Conservation (phyloP, 1,284 basidiomycete genomes). For the Macrocybe sp. region DNA sequence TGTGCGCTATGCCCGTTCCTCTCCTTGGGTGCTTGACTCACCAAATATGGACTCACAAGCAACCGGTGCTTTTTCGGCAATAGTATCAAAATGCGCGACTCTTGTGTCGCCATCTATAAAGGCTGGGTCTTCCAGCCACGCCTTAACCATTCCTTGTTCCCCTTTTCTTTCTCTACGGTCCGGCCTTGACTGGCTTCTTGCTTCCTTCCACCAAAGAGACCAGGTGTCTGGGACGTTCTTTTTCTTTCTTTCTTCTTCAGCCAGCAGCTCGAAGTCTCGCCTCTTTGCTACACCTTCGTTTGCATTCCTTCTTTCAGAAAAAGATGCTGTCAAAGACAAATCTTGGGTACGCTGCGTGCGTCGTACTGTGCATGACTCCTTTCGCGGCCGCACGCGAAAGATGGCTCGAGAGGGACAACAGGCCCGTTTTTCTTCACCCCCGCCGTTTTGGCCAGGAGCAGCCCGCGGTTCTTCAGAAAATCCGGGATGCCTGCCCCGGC, state of each 20-base stretch:
- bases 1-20: too few relatives aligned
- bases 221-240: too few relatives aligned
- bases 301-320: too few relatives aligned
- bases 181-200: too few relatives aligned
- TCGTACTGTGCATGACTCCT: slow-evolving; percentile 33
- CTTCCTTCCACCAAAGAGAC: too few relatives aligned
- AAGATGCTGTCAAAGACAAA: slow-evolving; percentile 42
- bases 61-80: slow-evolving; percentile 9
- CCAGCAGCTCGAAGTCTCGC: too few relatives aligned
- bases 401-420: slow-evolving; percentile 45
- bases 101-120: too few relatives aligned
- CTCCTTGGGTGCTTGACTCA: too few relatives aligned
- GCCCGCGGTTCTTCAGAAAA: slow-evolving; percentile 41
- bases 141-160: slow-evolving; percentile 19
- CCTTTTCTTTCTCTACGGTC: slow-evolving; percentile 16
- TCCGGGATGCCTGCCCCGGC: slow-evolving; percentile 43
- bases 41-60: slow-evolving; percentile 5
- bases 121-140: slow-evolving; percentile 14
- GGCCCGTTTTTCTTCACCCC: slow-evolving; percentile 39
- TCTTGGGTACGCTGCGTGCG: slow-evolving; percentile 31
- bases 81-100: too few relatives aligned
- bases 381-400: slow-evolving; percentile 31
- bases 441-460: slow-evolving; percentile 52
- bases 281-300: too few relatives aligned
- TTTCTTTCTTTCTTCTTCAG: too few relatives aligned